These are phyloP conservation scores for Hibiscus syriacus DNA, from an alignment of 345 rosid species.

Conservation along the genomic window DNA sequence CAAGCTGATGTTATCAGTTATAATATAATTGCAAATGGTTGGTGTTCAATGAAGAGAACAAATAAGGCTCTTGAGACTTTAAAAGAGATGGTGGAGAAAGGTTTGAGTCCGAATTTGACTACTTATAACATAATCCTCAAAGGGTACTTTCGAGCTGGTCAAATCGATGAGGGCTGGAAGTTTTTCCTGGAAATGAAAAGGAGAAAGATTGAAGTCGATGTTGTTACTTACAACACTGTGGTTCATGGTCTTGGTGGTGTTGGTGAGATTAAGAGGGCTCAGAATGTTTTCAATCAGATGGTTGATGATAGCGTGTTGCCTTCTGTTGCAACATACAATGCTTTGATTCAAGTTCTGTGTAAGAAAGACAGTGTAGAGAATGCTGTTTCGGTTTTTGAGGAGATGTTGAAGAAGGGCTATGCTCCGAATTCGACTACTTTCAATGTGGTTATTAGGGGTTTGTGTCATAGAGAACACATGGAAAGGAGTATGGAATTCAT, in stretches of 20 bases:
- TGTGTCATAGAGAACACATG: constrained; percentile 66
- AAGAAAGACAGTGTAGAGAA: constrained; percentile 80
- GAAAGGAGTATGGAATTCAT: constrained; percentile 51
- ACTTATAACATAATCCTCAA: constrained; percentile 72
- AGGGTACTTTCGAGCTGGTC: constrained; percentile 75
- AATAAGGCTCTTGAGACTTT: constrained; percentile 68
- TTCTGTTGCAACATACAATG: constrained; percentile 79
- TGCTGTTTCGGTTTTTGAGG: constrained; percentile 61
- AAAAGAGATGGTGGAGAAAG: constrained; percentile 78
- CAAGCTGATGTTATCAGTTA: constrained; percentile 66
- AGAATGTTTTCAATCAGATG: constrained; percentile 65
- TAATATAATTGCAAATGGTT: constrained; percentile 73
- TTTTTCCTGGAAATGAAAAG: constrained; percentile 88
- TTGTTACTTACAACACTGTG: constrained; percentile 66
- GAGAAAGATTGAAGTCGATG: constrained; percentile 66
- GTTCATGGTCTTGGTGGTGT: constrained; percentile 75
- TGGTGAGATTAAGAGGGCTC: constrained; percentile 62
- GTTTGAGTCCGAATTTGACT: constrained; percentile 49
- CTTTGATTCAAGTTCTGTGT: constrained; percentile 81
- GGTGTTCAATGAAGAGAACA: constrained; percentile 83
- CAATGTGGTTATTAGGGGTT: constrained; percentile 69
- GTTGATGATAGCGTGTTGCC: constrained; percentile 67
- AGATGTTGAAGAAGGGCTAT: constrained; percentile 73
- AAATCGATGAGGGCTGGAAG: constrained; percentile 69
- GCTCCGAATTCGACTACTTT: constrained; percentile 58